A percentile compares a stretch with the other conserved stretches of the same genome.
phyloP scores from a whole-genome alignment of 371 early-diverging fungal genomes.

The Mucor plumbeus region DNA sequence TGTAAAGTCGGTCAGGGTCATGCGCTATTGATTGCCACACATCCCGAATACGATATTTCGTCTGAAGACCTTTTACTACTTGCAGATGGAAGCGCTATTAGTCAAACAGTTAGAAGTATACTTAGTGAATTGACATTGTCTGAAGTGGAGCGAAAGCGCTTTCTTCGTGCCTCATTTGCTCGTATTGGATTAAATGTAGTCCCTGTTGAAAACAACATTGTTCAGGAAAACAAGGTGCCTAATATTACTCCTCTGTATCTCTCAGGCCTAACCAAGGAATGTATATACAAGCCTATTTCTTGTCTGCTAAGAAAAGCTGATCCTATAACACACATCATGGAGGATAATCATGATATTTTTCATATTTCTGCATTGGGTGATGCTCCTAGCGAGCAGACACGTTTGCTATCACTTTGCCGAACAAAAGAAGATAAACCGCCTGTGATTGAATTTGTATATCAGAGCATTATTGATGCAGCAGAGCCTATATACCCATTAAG shows the following conservation, averaged over 20 bases:
- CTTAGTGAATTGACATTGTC: conserved; percentile 45
- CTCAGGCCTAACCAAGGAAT: conserved; percentile 44
- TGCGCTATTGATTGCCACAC: conserved; percentile 73
- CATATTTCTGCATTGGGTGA: conserved; percentile 27
- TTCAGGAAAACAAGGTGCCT: conserved; percentile 42
- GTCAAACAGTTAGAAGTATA: conserved; percentile 35
- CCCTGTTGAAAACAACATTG: conserved; percentile 28
- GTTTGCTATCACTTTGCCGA: conserved; percentile 18
- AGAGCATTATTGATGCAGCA: background rate
- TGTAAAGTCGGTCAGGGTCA: conserved; percentile 67
- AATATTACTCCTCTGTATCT: conserved; percentile 62
- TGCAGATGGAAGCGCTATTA: conserved; percentile 32
- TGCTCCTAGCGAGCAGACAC: background rate
- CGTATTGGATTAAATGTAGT: conserved; percentile 60
- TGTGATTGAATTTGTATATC: conserved; percentile 24
- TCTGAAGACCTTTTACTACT: conserved; percentile 42
- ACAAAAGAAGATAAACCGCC: conserved; percentile 13
- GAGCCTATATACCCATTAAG: conserved; percentile 33
- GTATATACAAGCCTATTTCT: conserved; percentile 27
- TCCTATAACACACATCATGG: conserved; percentile 23
- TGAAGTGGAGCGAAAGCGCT: conserved; percentile 52
- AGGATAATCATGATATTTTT: conserved; percentile 50
- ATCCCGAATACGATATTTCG: conserved; percentile 75
- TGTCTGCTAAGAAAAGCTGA: conserved; percentile 25
- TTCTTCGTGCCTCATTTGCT: conserved; percentile 54